A percentile compares a stretch with the other conserved stretches of the same genome.
Conservation (phyloP, 2,329 filamentous ascomycete species). For the Zymoseptoria tritici region DNA sequence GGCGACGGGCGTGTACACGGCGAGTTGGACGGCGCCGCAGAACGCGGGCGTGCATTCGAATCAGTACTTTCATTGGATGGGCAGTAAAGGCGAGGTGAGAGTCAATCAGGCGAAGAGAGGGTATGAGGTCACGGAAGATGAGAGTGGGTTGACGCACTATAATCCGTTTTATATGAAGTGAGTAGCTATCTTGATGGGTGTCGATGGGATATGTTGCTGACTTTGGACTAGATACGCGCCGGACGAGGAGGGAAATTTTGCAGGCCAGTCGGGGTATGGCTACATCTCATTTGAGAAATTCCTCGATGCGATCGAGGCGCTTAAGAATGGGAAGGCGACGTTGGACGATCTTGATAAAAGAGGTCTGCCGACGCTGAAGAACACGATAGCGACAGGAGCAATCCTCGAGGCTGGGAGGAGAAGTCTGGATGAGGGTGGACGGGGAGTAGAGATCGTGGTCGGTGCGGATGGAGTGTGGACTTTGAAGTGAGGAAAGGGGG, state of each 20-base stretch:
- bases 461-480: conserved; percentile 60
- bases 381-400: conserved; percentile 85
- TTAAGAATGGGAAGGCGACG: conserved; percentile 67
- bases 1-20: conserved; percentile 85
- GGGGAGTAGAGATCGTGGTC: conserved; percentile 64
- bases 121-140: conserved; percentile 88
- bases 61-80: conserved; percentile 96
- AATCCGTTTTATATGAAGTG: conserved; percentile 53
- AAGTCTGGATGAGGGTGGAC: conserved; percentile 68
- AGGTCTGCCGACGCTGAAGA: conserved; percentile 74
- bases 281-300: conserved; percentile 97
- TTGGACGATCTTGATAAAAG: conserved; percentile 72
- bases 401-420: conserved; percentile 81
- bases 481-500: conserved; percentile 42
- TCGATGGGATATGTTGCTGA: background rate
- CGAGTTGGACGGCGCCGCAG: conserved; percentile 89
- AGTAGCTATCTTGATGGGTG: background rate
- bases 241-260: conserved; percentile 72
- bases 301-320: conserved; percentile 71
- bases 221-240: conserved; percentile 9
- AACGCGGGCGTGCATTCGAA: conserved; percentile 92
- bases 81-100: conserved; percentile 71
- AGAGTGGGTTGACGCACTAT: conserved; percentile 66
- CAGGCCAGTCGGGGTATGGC: conserved; percentile 82
- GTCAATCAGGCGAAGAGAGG: conserved; percentile 91